Evolutionary conservation across 2,329 filamentous ascomycete genomes (phyloP).

Genomic region (Ilyonectria robusta): DNA sequence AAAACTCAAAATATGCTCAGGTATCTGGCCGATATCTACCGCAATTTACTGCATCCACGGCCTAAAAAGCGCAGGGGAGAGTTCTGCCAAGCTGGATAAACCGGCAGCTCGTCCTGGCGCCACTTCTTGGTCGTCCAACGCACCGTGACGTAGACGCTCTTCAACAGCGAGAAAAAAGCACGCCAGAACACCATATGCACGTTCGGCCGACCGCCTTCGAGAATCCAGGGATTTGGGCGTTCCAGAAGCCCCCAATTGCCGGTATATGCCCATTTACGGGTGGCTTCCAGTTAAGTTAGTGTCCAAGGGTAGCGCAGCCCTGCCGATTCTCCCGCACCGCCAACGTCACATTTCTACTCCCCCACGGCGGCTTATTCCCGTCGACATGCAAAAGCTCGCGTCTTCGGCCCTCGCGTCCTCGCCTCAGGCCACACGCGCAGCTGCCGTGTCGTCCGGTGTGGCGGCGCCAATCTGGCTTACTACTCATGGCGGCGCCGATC

Average conservation of each 20-base stretch:
- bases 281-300: too few species aligned
- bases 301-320: too few species aligned
- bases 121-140: neutral
- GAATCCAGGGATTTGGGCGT: neutral
- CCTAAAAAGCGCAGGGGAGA: too few species aligned
- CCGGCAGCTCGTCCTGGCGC: neutral
- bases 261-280: neutral
- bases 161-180: neutral
- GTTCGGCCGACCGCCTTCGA: conserved; percentile 1
- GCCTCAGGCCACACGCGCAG: neutral
- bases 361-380: too few species aligned
- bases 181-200: neutral
- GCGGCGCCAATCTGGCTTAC: neutral
- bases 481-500: neutral
- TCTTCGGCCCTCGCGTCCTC: too few species aligned
- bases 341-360: too few species aligned
- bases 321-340: too few species aligned
- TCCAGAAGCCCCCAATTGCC: neutral
- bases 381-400: too few species aligned
- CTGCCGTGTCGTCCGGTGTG: neutral
- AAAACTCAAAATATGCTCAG: too few species aligned
- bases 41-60: too few species aligned
- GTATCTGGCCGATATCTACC: too few species aligned
- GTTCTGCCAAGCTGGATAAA: conserved; percentile 1
- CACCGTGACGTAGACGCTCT: neutral